phyloP scores from a whole-genome alignment of 495 filamentous ascomycete species.

The Penicillium egyptiacum region DNA sequence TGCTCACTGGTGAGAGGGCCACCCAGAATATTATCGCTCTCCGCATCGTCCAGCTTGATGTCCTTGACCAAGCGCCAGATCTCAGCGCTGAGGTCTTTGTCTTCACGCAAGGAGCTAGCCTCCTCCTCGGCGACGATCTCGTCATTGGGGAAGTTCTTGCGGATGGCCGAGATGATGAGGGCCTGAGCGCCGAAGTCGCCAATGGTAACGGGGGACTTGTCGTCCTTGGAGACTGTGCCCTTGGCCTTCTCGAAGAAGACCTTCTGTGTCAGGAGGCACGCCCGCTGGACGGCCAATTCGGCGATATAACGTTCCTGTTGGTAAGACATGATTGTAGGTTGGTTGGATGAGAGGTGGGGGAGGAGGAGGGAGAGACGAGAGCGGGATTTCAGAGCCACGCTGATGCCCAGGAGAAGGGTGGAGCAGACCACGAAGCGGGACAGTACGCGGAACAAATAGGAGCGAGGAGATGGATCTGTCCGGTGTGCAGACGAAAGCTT shows the following conservation, averaged over 20 bases:
- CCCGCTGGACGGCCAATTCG: constrained; percentile 88
- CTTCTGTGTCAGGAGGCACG: constrained; percentile 81
- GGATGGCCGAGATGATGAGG: constrained; percentile 86
- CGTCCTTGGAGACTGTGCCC: constrained; percentile 89
- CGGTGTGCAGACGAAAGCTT: constrained; percentile 8
- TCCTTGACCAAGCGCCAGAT: constrained; percentile 81
- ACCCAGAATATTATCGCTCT: constrained; percentile 66
- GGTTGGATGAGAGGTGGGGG: constrained; percentile 33
- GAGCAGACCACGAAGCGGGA: constrained; percentile 43
- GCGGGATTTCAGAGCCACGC: constrained; percentile 46
- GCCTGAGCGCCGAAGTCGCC: constrained; percentile 98
- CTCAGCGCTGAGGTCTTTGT: constrained; percentile 62
- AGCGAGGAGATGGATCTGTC: not conserved
- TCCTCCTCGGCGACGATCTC: constrained; percentile 96
- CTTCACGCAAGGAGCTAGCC: constrained; percentile 67
- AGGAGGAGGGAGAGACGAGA: constrained; percentile 44
- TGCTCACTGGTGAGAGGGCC: constrained; percentile 68
- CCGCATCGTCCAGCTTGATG: constrained; percentile 67
- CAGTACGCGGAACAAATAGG: constrained; percentile 34
- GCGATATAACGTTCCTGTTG: constrained; percentile 80
- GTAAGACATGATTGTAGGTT: constrained; percentile 56
- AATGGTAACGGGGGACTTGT: constrained; percentile 94
- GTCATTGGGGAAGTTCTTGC: constrained; percentile 84
- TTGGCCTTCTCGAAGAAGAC: constrained; percentile 93
- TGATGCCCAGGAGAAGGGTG: constrained; percentile 52